phyloP scores from a whole-genome alignment of 441 rosid species.

The Capsella rubella region DNA sequence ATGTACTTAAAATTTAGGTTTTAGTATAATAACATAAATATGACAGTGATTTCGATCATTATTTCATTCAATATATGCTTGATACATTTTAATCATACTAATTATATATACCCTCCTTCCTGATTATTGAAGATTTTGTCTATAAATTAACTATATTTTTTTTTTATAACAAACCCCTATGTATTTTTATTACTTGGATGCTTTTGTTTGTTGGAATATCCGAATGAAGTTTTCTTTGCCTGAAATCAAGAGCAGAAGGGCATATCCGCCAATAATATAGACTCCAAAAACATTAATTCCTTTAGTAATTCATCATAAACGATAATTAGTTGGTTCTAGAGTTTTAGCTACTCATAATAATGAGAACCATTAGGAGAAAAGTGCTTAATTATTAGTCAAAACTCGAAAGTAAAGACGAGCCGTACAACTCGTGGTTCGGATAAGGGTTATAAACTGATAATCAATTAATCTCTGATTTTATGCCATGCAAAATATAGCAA shows the following conservation, averaged over 20 bases:
- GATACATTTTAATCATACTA: constrained; percentile 12
- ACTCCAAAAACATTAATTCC: background rate
- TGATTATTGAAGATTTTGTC: constrained; percentile 32
- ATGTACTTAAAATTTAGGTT: background rate
- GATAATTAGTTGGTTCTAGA: background rate
- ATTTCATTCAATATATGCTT: constrained; percentile 12
- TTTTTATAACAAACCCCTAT: background rate
- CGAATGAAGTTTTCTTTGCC: constrained; percentile 5
- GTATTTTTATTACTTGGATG: constrained; percentile 38
- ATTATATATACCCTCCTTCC: background rate
- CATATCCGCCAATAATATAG: constrained; percentile 30
- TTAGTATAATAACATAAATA: constrained; percentile 16
- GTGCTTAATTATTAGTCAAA: background rate
- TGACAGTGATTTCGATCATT: constrained; percentile 27
- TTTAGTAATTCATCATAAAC: constrained; percentile 2
- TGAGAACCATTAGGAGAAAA: background rate
- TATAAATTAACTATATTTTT: background rate
- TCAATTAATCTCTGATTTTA: background rate
- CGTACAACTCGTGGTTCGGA: background rate
- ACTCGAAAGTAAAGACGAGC: background rate
- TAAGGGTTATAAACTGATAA: background rate
- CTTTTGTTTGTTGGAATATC: constrained; percentile 30
- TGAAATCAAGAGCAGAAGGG: constrained; percentile 18
- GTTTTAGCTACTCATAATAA: background rate
- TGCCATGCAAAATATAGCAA: constrained; percentile 16